Percentiles rank a stretch among this genome's conserved stretches.
phyloP scores from a whole-genome alignment of 1,284 basidiomycete species.

The Porogramme epimiltina region DNA sequence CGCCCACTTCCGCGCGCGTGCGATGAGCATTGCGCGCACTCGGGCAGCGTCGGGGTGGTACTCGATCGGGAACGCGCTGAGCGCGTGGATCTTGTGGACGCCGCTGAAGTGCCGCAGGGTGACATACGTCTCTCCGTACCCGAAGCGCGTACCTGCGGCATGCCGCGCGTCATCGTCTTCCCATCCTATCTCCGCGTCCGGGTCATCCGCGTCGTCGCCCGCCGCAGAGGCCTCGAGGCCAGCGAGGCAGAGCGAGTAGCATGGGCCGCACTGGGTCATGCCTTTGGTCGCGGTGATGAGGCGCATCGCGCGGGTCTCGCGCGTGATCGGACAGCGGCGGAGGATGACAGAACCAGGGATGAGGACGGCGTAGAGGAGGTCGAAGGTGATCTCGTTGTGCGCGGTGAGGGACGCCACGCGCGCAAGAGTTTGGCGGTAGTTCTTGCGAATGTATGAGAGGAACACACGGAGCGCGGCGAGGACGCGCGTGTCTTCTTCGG shows the following conservation, averaged over 20 bases:
- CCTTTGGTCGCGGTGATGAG: slow-evolving; percentile 36
- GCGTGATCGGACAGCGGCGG: slow-evolving; percentile 21
- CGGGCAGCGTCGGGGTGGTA: slow-evolving; percentile 45
- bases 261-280: slow-evolving; percentile 31
- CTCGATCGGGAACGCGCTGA: slow-evolving; percentile 52
- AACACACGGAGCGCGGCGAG: slow-evolving; percentile 40
- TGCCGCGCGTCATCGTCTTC: background rate
- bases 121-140: slow-evolving; percentile 40
- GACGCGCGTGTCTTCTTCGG: slow-evolving; percentile 41
- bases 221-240: slow-evolving; percentile 47
- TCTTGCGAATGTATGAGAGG: slow-evolving; percentile 41
- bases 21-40: slow-evolving; percentile 39
- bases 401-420: slow-evolving; percentile 45
- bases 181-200: slow-evolving; percentile 33
- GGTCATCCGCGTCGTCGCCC: slow-evolving; percentile 15
- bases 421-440: slow-evolving; percentile 48
- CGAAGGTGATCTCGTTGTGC: slow-evolving; percentile 56
- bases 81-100: slow-evolving; percentile 44
- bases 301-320: slow-evolving; percentile 47
- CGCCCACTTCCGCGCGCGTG: slow-evolving; percentile 54
- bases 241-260: slow-evolving; percentile 44
- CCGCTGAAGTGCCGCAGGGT: slow-evolving; percentile 45
- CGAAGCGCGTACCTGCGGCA: slow-evolving; percentile 24
- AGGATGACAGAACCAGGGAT: slow-evolving; percentile 5
- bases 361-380: slow-evolving; percentile 42